Evolutionary conservation across 2,329 filamentous ascomycete genomes (phyloP).

Genomic region (Pyricularia sp.): DNA sequence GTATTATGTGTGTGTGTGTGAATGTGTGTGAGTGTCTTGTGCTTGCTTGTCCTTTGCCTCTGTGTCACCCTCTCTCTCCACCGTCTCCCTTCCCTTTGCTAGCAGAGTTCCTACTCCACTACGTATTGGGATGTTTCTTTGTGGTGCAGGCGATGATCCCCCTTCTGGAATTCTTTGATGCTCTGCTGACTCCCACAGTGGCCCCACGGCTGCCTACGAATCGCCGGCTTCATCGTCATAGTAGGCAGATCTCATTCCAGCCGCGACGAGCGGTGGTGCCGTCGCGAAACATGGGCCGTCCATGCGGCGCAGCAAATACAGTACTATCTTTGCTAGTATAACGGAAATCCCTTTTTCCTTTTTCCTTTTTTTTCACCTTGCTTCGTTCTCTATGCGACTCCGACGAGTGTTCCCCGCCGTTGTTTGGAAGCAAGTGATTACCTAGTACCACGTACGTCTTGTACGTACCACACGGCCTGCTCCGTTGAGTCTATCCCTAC

Average conservation of each 20-base stretch:
- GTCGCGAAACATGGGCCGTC: not conserved
- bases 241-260: not conserved
- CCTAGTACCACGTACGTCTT: not conserved
- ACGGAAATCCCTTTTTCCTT: not conserved
- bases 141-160: not conserved
- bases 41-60: not conserved
- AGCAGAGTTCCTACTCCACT: not conserved
- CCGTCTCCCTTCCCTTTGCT: not conserved
- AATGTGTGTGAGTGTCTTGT: not conserved
- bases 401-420: not conserved
- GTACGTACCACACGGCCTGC: not conserved
- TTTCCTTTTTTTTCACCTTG: not conserved
- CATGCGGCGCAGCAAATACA: not conserved
- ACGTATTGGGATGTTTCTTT: not conserved
- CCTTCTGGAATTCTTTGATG: not conserved
- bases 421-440: not conserved
- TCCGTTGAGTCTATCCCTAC: not conserved
- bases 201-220: not conserved
- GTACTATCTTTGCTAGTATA: not conserved
- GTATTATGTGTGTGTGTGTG: too few species aligned
- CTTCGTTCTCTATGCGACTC: not conserved
- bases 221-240: not conserved
- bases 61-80: not conserved
- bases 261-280: not conserved
- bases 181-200: constrained; percentile 1